phyloP scores from a whole-genome alignment of 2,329 filamentous ascomycete genomes.

The Celoporthe dispersa region DNA sequence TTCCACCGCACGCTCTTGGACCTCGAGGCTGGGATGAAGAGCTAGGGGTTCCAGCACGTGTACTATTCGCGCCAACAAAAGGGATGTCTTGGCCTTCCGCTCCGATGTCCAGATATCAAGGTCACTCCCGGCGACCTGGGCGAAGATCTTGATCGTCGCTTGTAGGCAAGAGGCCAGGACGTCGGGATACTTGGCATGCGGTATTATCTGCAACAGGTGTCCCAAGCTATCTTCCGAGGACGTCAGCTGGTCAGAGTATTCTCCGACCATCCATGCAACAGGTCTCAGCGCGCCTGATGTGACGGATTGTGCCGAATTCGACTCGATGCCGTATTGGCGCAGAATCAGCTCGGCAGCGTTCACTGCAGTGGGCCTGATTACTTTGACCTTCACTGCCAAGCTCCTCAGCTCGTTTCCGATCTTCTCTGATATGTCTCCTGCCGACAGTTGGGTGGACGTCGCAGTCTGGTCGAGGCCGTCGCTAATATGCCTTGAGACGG shows the following conservation, averaged over 20 bases:
- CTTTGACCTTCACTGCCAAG: slow-evolving; percentile 88
- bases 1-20: slow-evolving; percentile 93
- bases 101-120: slow-evolving; percentile 71
- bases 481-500: slow-evolving; percentile 47
- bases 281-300: slow-evolving; percentile 72
- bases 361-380: slow-evolving; percentile 78
- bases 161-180: slow-evolving; percentile 82
- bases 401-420: slow-evolving; percentile 89
- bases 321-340: slow-evolving; percentile 57
- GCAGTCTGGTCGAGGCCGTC: slow-evolving; percentile 41
- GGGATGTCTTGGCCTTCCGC: slow-evolving; percentile 73
- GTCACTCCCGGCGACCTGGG: slow-evolving; percentile 69
- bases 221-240: slow-evolving; percentile 74
- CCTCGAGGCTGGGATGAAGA: slow-evolving; percentile 84
- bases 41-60: slow-evolving; percentile 80
- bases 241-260: slow-evolving; percentile 76
- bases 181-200: slow-evolving; percentile 62
- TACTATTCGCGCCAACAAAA: slow-evolving; percentile 81
- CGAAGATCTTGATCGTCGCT: slow-evolving; percentile 83
- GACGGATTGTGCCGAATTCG: slow-evolving; percentile 59
- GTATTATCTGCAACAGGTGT: slow-evolving; percentile 70
- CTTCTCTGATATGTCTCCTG: slow-evolving; percentile 62
- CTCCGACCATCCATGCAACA: slow-evolving; percentile 84
- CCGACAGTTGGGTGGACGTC: slow-evolving; percentile 37
- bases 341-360: slow-evolving; percentile 81